Percentiles rank a stretch among this genome's conserved stretches.
These are phyloP conservation scores for Phalaenopsis equestris DNA, from an alignment of 106 monocot species.

Conservation along the genomic window DNA sequence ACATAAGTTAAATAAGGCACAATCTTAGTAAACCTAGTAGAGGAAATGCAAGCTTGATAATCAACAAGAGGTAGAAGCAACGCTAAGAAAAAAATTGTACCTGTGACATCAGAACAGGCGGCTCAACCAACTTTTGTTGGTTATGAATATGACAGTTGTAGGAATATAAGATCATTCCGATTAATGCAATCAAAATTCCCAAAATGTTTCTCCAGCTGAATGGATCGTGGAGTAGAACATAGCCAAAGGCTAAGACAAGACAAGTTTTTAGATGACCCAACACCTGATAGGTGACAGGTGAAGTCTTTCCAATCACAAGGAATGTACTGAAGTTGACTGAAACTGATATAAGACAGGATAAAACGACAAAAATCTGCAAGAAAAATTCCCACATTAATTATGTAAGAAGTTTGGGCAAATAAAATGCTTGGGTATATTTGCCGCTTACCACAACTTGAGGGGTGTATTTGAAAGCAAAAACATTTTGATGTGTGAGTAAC, in stretches of 20 bases:
- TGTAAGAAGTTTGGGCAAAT: not conserved
- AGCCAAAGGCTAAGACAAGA: constrained; percentile 60
- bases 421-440: not conserved
- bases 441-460: constrained; percentile 70
- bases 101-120: constrained; percentile 25
- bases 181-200: constrained; percentile 54
- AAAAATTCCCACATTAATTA: not conserved
- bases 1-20: not conserved
- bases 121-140: constrained; percentile 51
- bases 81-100: constrained; percentile 12
- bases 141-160: constrained; percentile 40
- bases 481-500: constrained; percentile 70
- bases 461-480: constrained; percentile 84
- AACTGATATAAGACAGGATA: constrained; percentile 61
- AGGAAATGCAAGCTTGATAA: no score
- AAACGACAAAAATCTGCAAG: constrained; percentile 42
- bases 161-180: constrained; percentile 60
- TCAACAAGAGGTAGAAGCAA: not conserved
- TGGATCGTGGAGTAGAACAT: constrained; percentile 64
- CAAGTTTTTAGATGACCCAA: constrained; percentile 76
- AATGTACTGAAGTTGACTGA: constrained; percentile 45
- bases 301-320: constrained; percentile 65
- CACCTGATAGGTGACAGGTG: constrained; percentile 67
- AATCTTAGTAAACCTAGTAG: not conserved
- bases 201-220: constrained; percentile 70